These are phyloP conservation scores for Aspergillus flavus DNA, from an alignment of 2,329 filamentous ascomycete genomes.

Conservation along the genomic window DNA sequence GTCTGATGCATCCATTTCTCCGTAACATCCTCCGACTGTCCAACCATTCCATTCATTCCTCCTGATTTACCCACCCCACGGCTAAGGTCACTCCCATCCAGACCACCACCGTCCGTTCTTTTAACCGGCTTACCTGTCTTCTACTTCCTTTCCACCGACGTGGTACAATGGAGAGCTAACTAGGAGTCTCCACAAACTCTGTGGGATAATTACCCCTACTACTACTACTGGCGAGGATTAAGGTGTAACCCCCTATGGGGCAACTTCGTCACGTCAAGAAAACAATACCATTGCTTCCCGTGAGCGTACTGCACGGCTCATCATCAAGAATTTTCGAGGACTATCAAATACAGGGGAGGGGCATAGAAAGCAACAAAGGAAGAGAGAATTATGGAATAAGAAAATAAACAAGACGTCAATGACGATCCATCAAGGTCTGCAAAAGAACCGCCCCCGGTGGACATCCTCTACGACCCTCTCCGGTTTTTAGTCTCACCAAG, in stretches of 20 bases:
- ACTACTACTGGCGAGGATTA: neutral
- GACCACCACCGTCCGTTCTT: neutral
- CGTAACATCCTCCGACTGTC: too few species aligned
- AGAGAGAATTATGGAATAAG: neutral
- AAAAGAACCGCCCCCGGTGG: neutral
- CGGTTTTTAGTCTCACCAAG: slow-evolving; percentile 4
- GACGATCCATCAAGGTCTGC: neutral
- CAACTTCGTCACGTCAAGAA: neutral
- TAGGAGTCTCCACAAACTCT: neutral
- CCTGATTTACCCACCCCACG: neutral
- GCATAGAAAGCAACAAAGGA: neutral
- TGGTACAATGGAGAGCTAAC: neutral
- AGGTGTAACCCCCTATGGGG: neutral
- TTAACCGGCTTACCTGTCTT: neutral
- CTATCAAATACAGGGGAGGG: slow-evolving; percentile 8
- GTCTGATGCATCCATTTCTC: neutral
- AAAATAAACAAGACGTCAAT: neutral
- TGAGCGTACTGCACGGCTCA: slow-evolving; percentile 5
- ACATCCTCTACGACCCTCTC: slow-evolving; percentile 1
- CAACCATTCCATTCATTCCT: neutral
- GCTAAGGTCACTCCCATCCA: slow-evolving; percentile 1
- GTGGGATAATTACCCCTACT: neutral
- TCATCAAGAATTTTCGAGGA: slow-evolving; percentile 2
- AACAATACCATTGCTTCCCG: slow-evolving; percentile 7
- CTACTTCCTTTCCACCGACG: neutral